A percentile compares a stretch with the other conserved stretches of the same genome.
These are phyloP conservation scores for Naumovozyma castellii DNA, from an alignment of 805 yeast species.

Conservation along the genomic window DNA sequence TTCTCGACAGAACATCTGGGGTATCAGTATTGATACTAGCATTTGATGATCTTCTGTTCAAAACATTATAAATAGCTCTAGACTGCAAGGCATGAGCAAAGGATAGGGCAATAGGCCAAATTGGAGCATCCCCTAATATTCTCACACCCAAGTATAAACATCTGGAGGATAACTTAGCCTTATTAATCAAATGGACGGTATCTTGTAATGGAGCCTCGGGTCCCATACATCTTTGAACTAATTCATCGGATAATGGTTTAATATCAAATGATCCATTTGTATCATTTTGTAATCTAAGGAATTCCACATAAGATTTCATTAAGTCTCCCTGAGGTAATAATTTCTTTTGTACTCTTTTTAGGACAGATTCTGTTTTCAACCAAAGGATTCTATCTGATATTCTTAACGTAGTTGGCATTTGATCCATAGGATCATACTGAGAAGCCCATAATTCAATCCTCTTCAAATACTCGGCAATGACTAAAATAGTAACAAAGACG, in stretches of 20 bases:
- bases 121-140: slow-evolving; percentile 74
- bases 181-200: slow-evolving; percentile 40
- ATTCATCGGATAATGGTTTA: slow-evolving; percentile 33
- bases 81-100: slow-evolving; percentile 73
- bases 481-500: slow-evolving; percentile 45
- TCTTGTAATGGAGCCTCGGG: slow-evolving; percentile 36
- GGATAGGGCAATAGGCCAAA: slow-evolving; percentile 73
- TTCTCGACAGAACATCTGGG: neutral
- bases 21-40: neutral
- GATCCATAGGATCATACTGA: slow-evolving; percentile 16
- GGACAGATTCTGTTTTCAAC: slow-evolving; percentile 51
- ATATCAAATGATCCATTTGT: neutral
- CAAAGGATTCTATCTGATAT: slow-evolving; percentile 50
- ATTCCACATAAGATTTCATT: slow-evolving; percentile 47
- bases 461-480: slow-evolving; percentile 52
- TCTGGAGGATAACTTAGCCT: slow-evolving; percentile 45
- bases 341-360: slow-evolving; percentile 51
- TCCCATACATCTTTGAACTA: slow-evolving; percentile 33
- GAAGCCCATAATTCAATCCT: slow-evolving; percentile 41
- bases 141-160: slow-evolving; percentile 63
- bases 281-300: slow-evolving; percentile 47
- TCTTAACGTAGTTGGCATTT: slow-evolving; percentile 23
- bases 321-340: slow-evolving; percentile 42
- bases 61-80: slow-evolving; percentile 38
- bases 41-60: neutral